Conservation (phyloP, 148 eudicot species). For the Rheum nobile region DNA sequence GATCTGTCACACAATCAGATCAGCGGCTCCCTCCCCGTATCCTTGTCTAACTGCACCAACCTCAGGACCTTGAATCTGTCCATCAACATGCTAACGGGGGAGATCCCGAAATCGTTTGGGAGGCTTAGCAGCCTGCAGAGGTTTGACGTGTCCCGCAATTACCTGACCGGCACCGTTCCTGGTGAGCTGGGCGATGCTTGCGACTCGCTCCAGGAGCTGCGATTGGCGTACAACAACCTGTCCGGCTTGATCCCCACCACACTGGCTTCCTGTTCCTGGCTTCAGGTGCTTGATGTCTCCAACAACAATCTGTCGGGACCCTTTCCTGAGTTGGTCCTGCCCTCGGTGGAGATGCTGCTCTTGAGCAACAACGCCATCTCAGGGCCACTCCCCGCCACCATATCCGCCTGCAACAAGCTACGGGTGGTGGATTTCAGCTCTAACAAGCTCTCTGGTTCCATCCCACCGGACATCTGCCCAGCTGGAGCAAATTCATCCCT, state of each 20-base stretch:
- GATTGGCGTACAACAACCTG: constrained; percentile 51
- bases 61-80: constrained; percentile 49
- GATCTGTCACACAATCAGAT: constrained; percentile 52
- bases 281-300: constrained; percentile 57
- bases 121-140: constrained; percentile 36
- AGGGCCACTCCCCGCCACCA: constrained; percentile 55
- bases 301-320: constrained; percentile 65
- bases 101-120: constrained; percentile 44
- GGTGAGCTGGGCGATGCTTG: constrained; percentile 53
- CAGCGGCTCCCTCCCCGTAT: constrained; percentile 22
- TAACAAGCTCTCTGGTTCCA: constrained; percentile 53
- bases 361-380: constrained; percentile 57
- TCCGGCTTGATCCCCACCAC: constrained; percentile 59
- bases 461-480: constrained; percentile 63
- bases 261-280: constrained; percentile 50
- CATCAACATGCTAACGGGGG: constrained; percentile 40
- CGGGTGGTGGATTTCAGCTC: constrained; percentile 75
- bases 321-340: constrained; percentile 42
- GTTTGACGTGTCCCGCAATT: constrained; percentile 70
- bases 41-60: constrained; percentile 34
- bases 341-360: constrained; percentile 45
- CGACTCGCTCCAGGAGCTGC: constrained; percentile 50
- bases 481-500: constrained; percentile 31
- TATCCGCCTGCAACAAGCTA: constrained; percentile 50
- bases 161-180: constrained; percentile 56